Base-by-base conservation (phyloP, 345 rosid species). In the Lagerstroemia speciosa region DNA sequence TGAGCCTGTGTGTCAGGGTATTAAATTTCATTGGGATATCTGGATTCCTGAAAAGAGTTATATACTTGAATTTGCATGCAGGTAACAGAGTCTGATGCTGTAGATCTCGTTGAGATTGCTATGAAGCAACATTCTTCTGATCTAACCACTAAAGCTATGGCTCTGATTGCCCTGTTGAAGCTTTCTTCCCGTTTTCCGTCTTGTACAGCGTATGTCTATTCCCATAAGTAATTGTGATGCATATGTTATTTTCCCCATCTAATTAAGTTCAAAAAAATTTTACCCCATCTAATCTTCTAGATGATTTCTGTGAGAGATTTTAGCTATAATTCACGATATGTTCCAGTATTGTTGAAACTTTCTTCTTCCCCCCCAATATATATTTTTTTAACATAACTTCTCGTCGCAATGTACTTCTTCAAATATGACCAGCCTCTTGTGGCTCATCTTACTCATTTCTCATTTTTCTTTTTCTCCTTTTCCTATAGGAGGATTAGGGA, bases 101-200 rank as follows among this genome's bases (percentile, higher is more conserved):
- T 90, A 77, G 98, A 92, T 81, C 87, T 83, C 69, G 74, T 86
- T 43, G 97, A 89, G 86, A 79, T 74, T 61, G 85, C 94, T 58
- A 75, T 92, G 64, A 87, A 84, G 76, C 82, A 74, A 64, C 89
- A 92, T 78, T 71, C 72, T 71, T 83, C 85, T 20, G 97, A 95
- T 85, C 81, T 90, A 72, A 82, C 86, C 20, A 91, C 97, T 33
- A 94, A 86, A 82, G 84, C 95, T 15, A 94, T 91, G 99, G 96
- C 95, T 76, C 78, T 91, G 80, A 74, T 89, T 75, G 91, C 95
- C 77, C 80, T 91, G 43, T 78, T 94, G 74, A 94, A 94, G 81
- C 87, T 94, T 53, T 94, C 97, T 74, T 94, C 96, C 26, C 96
- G 95, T 67, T 94, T 94, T 65, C 93, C 99, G 75, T 85, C 99